A percentile compares a stretch with the other conserved stretches of the same genome.
Conservation (phyloP, 371 early-diverging fungal species). For the Syncephalastrum sp. region DNA sequence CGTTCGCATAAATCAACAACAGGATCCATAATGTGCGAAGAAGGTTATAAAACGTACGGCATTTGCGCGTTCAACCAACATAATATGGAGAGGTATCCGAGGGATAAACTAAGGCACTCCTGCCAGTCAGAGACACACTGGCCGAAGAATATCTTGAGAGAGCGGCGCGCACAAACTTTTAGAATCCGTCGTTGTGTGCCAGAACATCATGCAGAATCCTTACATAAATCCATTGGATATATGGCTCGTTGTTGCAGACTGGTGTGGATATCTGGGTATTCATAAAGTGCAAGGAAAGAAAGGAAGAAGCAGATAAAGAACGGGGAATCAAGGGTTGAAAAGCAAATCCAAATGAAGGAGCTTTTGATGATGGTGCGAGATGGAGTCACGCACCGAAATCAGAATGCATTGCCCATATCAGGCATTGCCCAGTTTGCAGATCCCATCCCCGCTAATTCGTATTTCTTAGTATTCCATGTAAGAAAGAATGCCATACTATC, state of each 20-base stretch:
- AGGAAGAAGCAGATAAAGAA: no score
- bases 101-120: conserved; percentile 34
- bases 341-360: no score
- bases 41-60: conserved; percentile 53
- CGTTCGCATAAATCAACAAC: neutral
- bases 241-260: conserved; percentile 3
- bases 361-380: no score
- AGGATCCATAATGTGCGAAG: neutral
- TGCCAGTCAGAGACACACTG: conserved; percentile 52
- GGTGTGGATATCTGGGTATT: no score
- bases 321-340: no score
- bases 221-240: conserved; percentile 33
- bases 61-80: conserved; percentile 80
- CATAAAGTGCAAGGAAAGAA: no score
- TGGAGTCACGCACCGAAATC: no score
- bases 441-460: no score
- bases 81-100: conserved; percentile 65
- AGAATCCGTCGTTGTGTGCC: conserved; percentile 1
- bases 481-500: no score
- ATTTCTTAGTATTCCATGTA: no score
- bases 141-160: conserved; percentile 37
- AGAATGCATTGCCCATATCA: no score
- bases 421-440: no score
- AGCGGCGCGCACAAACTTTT: neutral
- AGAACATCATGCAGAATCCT: conserved; percentile 2